Conservation (phyloP, 257 asterid species). For the Cinchona pubescens region DNA sequence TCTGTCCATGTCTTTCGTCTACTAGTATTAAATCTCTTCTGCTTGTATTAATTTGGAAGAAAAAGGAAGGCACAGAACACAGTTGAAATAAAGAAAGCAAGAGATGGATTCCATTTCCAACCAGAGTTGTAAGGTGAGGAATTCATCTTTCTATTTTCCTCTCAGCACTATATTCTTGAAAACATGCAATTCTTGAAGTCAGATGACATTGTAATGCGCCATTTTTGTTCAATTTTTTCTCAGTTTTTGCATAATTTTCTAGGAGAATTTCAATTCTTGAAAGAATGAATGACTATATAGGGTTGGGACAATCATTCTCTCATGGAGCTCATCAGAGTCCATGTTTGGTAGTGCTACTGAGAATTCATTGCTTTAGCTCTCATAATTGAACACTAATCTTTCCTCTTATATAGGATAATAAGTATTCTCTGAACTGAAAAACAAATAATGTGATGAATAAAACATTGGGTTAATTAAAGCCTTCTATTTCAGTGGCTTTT, state of each 20-base stretch:
- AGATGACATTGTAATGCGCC: neutral
- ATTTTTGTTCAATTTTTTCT: too few relatives aligned
- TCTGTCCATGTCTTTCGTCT: neutral
- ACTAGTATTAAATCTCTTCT: too few relatives aligned
- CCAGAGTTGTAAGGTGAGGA: constrained; percentile 11
- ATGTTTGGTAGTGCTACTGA: too few relatives aligned
- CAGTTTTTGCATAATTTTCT: too few relatives aligned
- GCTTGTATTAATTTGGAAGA: neutral
- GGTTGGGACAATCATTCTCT: neutral
- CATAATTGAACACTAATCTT: neutral
- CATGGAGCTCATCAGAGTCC: neutral
- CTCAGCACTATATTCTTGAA: neutral
- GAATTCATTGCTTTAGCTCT: too few relatives aligned
- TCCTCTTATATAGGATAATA: neutral
- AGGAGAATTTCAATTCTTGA: neutral
- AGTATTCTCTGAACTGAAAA: neutral
- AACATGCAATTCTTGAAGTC: neutral
- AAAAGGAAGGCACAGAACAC: neutral
- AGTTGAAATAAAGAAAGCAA: neutral
- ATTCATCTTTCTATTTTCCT: neutral
- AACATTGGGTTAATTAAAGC: too few relatives aligned
- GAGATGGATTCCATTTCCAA: constrained; percentile 11
- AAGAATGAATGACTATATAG: neutral
- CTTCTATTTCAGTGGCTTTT: neutral
- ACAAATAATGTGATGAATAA: neutral